Percentiles rank a stretch among this genome's conserved stretches.
Conservation (phyloP, 140 eudicot genomes). For the Cichorium intybus region DNA sequence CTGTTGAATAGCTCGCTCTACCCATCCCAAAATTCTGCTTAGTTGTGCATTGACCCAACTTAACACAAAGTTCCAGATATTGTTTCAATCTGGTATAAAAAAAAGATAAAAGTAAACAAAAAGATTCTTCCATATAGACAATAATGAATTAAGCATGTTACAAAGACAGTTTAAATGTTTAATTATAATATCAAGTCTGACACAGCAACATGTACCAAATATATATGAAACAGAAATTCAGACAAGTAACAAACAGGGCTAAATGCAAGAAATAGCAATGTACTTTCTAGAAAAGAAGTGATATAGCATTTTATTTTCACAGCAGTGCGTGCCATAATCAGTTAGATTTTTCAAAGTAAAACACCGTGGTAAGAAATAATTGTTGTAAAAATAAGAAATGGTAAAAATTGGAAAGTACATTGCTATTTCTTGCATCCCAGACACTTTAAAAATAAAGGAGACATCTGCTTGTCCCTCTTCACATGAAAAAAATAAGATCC, state of each 20-base stretch:
- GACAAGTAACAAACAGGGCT: too few relatives aligned
- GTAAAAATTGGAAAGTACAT: too few relatives aligned
- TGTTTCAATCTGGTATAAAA: slow-evolving; percentile 66
- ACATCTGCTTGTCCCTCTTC: slow-evolving; percentile 64
- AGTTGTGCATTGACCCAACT: slow-evolving; percentile 96
- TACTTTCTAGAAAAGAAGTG: too few relatives aligned
- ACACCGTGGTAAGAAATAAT: too few relatives aligned
- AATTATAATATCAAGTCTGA: not conserved
- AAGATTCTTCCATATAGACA: not conserved
- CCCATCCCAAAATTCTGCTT: slow-evolving; percentile 79
- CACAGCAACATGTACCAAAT: not conserved
- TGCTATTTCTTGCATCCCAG: too few relatives aligned
- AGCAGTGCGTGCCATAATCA: too few relatives aligned
- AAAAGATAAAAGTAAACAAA: not conserved
- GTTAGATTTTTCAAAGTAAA: too few relatives aligned
- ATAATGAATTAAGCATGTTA: not conserved
- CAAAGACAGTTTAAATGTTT: not conserved
- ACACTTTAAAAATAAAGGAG: too few relatives aligned
- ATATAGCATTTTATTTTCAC: too few relatives aligned
- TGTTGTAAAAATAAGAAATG: too few relatives aligned
- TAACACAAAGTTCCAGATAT: slow-evolving; percentile 92
- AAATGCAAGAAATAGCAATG: too few relatives aligned
- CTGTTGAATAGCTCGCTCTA: slow-evolving; percentile 92
- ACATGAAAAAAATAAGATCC: slow-evolving; percentile 69
- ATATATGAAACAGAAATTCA: too few relatives aligned